Conservation (phyloP, 2,329 filamentous ascomycete genomes). For the Huntiella bhutanensis region DNA sequence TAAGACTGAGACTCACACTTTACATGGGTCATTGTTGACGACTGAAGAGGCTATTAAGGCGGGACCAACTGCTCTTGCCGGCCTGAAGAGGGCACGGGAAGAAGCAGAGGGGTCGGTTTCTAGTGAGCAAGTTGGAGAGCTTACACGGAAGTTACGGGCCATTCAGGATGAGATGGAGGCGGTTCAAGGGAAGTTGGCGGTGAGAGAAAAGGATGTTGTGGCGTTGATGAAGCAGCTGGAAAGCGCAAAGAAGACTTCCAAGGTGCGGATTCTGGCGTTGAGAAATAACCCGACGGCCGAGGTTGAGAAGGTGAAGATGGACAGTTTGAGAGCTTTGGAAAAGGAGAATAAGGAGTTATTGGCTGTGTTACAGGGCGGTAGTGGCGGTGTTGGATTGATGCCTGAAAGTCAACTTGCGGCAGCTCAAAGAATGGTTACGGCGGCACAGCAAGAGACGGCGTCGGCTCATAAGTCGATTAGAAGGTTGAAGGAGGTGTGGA, state of each 20-base stretch:
- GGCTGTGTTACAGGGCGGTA: slow-evolving; percentile 36
- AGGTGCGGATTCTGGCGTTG: slow-evolving; percentile 68
- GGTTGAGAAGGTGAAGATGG: slow-evolving; percentile 64
- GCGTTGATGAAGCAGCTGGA: slow-evolving; percentile 56
- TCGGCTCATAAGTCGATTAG: slow-evolving; percentile 67
- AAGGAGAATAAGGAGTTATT: slow-evolving; percentile 74
- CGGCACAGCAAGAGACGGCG: slow-evolving; percentile 47
- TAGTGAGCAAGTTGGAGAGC: slow-evolving; percentile 58
- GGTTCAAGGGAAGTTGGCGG: slow-evolving; percentile 47
- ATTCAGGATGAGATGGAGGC: slow-evolving; percentile 60
- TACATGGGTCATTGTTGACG: slow-evolving; percentile 56
- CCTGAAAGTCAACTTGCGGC: slow-evolving; percentile 60
- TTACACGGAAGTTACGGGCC: slow-evolving; percentile 73
- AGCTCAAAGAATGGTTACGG: slow-evolving; percentile 54
- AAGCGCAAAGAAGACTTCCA: slow-evolving; percentile 43
- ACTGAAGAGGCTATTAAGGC: slow-evolving; percentile 31
- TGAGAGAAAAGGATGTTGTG: slow-evolving; percentile 58
- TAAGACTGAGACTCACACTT: slow-evolving; percentile 55
- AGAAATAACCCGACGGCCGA: slow-evolving; percentile 84
- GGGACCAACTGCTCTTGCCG: slow-evolving; percentile 11
- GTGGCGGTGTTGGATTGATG: slow-evolving; percentile 35
- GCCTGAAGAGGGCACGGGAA: slow-evolving; percentile 41
- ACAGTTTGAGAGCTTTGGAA: slow-evolving; percentile 57
- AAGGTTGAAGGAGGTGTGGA: slow-evolving; percentile 84
- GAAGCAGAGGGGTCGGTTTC: slow-evolving; percentile 32